Percentiles rank a stretch among this genome's conserved stretches.
phyloP scores from a whole-genome alignment of 148 eudicot genomes.

The Persicaria tinctoria region DNA sequence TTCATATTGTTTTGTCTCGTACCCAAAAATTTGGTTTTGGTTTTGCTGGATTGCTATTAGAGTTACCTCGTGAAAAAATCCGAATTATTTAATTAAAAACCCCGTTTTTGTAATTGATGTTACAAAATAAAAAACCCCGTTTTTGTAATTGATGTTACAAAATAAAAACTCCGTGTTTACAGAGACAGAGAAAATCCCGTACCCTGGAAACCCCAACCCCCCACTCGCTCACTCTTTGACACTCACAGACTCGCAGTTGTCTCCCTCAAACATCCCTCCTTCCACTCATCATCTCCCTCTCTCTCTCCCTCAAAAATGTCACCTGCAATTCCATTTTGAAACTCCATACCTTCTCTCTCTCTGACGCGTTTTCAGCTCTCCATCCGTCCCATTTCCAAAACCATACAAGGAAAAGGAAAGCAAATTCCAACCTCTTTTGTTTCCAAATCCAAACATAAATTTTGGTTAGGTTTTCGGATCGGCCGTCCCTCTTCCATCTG shows the following conservation, averaged over 20 bases:
- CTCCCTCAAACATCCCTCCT: not conserved
- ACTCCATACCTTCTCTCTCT: slow-evolving; percentile 10
- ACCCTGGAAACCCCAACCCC: not conserved
- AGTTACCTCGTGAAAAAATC: too few species aligned
- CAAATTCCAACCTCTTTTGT: not conserved
- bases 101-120: too few species aligned
- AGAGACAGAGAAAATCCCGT: too few species aligned
- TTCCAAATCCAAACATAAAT: not conserved
- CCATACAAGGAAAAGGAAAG: not conserved
- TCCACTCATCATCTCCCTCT: not conserved
- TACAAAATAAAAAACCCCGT: too few species aligned
- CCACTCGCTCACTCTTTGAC: not conserved
- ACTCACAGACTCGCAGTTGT: slow-evolving; percentile 9
- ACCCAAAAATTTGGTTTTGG: too few species aligned
- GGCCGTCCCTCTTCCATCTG: slow-evolving; percentile 9
- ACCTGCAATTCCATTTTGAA: slow-evolving; percentile 20
- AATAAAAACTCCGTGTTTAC: too few species aligned
- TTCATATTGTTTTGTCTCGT: too few species aligned
- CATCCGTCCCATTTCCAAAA: not conserved
- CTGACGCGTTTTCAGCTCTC: not conserved
- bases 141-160: too few species aligned
- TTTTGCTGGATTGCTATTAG: too few species aligned
- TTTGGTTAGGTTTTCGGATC: slow-evolving; percentile 8
- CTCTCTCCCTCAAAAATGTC: slow-evolving; percentile 7
- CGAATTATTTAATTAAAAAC: too few species aligned